Evolutionary conservation across 1,139 yeast species (phyloP), one percentile per base, ranked within the genome.

Genomic region (Trichomonascaceae sp.): DNA sequence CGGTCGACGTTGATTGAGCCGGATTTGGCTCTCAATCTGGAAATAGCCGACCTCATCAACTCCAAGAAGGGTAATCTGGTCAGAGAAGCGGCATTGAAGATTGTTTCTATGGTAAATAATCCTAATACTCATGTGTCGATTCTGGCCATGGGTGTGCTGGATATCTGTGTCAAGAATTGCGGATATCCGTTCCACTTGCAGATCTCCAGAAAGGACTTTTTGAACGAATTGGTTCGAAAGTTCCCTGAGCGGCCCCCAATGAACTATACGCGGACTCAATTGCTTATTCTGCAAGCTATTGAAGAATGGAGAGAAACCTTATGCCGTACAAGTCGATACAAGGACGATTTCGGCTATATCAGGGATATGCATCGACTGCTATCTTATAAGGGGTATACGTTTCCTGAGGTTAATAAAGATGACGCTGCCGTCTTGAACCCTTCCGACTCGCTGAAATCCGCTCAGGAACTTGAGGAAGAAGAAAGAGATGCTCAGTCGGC

Each of bases 281-380:
- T 90, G 65, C 77, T 90, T 63, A 84, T 93, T 59, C 78, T 93
- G 67, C 93, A 95, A 56, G 90, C 91, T 55, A 86, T 93, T 65
- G 96, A 93, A 70, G 98, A 93, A 71, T 93, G 99, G 99, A 85
- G 88, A 68, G 96, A 89, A 70, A 93, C 99, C 1, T 82, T 93
- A 55, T 93, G 98, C 72, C 84, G 86, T 65, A 89, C 95, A 53
- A 84, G 96, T 43, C 81, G 88, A 66, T 87, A 93, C 70, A 89
- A 88, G 69, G 96, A 90, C 50, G 99, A 93, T 69, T 77, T 93
- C 65, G 93, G 90, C 9, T 89, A 87, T 69, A 87, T 93, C 60
- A 82, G 95, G 63, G 99, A 95, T 68, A 95, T 93, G 99, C 96
- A 90, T 74, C 78, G 98, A 54, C 76, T 93, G 56, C 78, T 93